phyloP scores from a whole-genome alignment of 2,329 filamentous ascomycete species.

The Epichloe amarillans region DNA sequence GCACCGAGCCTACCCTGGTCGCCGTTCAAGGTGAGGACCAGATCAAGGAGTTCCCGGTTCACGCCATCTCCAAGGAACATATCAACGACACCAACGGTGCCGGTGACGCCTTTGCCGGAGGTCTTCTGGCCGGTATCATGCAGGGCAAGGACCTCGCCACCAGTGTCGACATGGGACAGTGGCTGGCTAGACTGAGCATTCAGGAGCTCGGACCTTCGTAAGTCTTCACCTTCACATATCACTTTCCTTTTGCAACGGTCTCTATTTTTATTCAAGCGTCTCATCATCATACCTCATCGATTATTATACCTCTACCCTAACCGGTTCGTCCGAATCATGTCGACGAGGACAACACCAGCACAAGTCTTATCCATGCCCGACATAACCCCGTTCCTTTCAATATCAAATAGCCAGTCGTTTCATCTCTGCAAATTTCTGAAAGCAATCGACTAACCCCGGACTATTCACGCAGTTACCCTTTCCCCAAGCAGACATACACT shows the following conservation, averaged over 20 bases:
- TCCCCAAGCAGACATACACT: slow-evolving; percentile 66
- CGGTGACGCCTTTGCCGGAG: slow-evolving; percentile 91
- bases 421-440: slow-evolving; percentile 1
- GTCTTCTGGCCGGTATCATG: slow-evolving; percentile 80
- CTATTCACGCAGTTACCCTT: slow-evolving; percentile 49
- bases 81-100: slow-evolving; percentile 97
- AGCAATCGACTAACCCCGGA: slow-evolving; percentile 4
- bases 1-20: slow-evolving; percentile 79
- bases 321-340: background rate
- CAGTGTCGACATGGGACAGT: slow-evolving; percentile 84
- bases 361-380: background rate
- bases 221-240: slow-evolving; percentile 28
- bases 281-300: background rate
- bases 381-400: background rate
- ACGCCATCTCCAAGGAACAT: slow-evolving; percentile 58
- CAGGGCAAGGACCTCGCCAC: slow-evolving; percentile 69
- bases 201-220: slow-evolving; percentile 93
- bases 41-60: slow-evolving; percentile 68
- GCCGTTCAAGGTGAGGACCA: slow-evolving; percentile 59
- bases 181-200: slow-evolving; percentile 88
- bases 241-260: slow-evolving; percentile 1
- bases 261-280: background rate
- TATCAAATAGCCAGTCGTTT: background rate
- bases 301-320: background rate
- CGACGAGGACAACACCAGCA: background rate